Percentiles rank a stretch among this genome's conserved stretches.
These are phyloP conservation scores for Lonicera japonica DNA, from an alignment of 129 eudicot genomes.

Conservation along the genomic window DNA sequence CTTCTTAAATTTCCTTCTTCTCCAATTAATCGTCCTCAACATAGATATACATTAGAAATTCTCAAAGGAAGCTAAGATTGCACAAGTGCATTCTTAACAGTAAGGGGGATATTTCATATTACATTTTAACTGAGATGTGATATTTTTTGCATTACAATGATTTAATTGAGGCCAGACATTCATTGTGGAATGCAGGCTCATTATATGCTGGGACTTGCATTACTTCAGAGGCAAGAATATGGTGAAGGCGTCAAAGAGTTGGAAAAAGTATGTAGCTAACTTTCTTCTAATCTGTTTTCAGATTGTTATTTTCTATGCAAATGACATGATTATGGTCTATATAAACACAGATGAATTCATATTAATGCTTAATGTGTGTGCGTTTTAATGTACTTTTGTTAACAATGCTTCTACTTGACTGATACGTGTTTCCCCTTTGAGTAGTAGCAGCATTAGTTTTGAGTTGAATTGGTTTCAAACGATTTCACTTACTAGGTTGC, in stretches of 20 bases:
- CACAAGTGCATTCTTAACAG: too few relatives aligned
- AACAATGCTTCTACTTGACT: not conserved
- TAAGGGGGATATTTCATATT: too few relatives aligned
- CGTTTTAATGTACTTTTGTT: not conserved
- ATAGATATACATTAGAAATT: too few relatives aligned
- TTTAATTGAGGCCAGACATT: slow-evolving; percentile 6
- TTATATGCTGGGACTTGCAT: slow-evolving; percentile 86
- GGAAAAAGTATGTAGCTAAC: slow-evolving; percentile 44
- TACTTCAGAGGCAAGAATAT: slow-evolving; percentile 46
- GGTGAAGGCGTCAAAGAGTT: slow-evolving; percentile 69
- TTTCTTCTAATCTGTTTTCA: not conserved
- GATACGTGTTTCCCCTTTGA: too few relatives aligned
- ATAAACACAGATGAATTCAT: not conserved
- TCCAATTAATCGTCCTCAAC: too few relatives aligned
- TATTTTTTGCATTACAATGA: not conserved
- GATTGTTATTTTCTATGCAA: not conserved
- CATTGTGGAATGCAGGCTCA: slow-evolving; percentile 55
- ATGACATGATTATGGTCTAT: not conserved
- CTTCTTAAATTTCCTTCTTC: too few relatives aligned
- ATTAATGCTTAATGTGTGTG: too few relatives aligned
- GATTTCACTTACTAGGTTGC: too few relatives aligned
- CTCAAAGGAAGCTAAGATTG: too few relatives aligned
- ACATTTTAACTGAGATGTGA: not conserved
- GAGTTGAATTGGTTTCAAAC: too few relatives aligned
- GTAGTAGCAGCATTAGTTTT: too few relatives aligned